These are phyloP conservation scores for Neophaeococcomyces aloes DNA, from an alignment of 2,329 filamentous ascomycete species.

Conservation along the genomic window DNA sequence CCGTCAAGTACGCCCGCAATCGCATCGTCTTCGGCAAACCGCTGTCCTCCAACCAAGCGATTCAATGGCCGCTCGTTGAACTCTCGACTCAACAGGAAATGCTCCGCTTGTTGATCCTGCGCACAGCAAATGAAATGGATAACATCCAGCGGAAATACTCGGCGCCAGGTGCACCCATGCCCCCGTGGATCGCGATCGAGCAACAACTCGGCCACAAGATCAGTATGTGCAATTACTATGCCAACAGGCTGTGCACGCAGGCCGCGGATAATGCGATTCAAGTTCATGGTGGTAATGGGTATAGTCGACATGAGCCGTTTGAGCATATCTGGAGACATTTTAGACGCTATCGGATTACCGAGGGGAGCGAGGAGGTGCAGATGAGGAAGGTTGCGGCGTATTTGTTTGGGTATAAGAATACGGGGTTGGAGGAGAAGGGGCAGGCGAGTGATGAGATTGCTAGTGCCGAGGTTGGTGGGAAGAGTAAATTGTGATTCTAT, in stretches of 20 bases:
- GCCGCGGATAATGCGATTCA: constrained; percentile 54
- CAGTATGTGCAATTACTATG: constrained; percentile 57
- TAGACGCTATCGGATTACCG: constrained; percentile 52
- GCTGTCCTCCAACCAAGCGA: constrained; percentile 50
- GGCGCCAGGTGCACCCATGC: constrained; percentile 12
- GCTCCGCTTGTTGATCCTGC: constrained; percentile 50
- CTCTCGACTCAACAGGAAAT: constrained; percentile 52
- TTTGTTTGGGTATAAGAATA: constrained; percentile 40
- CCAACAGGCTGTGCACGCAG: constrained; percentile 49
- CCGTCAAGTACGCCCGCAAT: constrained; percentile 45
- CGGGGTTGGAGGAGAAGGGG: constrained; percentile 32
- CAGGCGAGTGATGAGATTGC: constrained; percentile 1
- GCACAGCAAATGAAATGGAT: constrained; percentile 54
- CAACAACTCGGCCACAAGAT: constrained; percentile 50
- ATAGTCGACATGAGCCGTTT: constrained; percentile 49
- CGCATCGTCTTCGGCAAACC: constrained; percentile 48
- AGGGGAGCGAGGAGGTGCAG: constrained; percentile 56
- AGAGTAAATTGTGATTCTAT: constrained; percentile 5
- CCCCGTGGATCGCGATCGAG: constrained; percentile 45
- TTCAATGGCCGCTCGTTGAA: constrained; percentile 55
- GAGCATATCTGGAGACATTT: constrained; percentile 58
- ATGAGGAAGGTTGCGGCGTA: constrained; percentile 55
- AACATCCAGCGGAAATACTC: constrained; percentile 21
- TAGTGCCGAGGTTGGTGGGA: background rate
- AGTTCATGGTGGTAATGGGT: constrained; percentile 50